phyloP scores from a whole-genome alignment of 257 asterid genomes.

The Coffea eugenioides region DNA sequence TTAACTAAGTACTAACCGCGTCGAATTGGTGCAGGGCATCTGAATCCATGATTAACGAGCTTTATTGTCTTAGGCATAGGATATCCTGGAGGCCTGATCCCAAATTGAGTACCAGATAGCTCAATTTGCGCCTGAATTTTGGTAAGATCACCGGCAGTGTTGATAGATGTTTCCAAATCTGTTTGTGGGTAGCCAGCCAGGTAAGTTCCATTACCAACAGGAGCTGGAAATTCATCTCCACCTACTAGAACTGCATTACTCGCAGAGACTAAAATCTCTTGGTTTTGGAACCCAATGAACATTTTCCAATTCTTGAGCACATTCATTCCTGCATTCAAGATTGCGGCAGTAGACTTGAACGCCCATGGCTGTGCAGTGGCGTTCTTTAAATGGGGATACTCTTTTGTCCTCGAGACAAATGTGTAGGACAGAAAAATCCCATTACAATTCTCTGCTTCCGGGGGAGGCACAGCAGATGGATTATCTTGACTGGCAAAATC shows the following conservation, averaged over 20 bases:
- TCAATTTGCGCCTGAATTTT: slow-evolving; percentile 58
- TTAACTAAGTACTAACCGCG: slow-evolving; percentile 22
- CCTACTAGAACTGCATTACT: slow-evolving; percentile 61
- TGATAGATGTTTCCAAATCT: slow-evolving; percentile 74
- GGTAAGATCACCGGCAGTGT: slow-evolving; percentile 62
- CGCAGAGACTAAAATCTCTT: slow-evolving; percentile 60
- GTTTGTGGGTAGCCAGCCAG: slow-evolving; percentile 65
- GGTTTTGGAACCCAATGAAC: slow-evolving; percentile 52
- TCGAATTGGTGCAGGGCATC: slow-evolving; percentile 58
- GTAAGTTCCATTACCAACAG: slow-evolving; percentile 54
- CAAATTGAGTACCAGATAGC: slow-evolving; percentile 63
- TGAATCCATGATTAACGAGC: slow-evolving; percentile 63
- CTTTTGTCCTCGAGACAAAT: slow-evolving; percentile 48
- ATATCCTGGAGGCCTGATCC: slow-evolving; percentile 33
- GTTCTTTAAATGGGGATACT: slow-evolving; percentile 63
- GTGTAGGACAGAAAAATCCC: slow-evolving; percentile 61
- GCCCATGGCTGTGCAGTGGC: slow-evolving; percentile 81
- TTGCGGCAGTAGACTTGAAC: slow-evolving; percentile 43
- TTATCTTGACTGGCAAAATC: neutral
- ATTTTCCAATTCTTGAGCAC: slow-evolving; percentile 72
- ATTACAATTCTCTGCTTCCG: slow-evolving; percentile 47
- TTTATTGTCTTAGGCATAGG: slow-evolving; percentile 72
- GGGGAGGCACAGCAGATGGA: slow-evolving; percentile 32
- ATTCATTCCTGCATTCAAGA: slow-evolving; percentile 51
- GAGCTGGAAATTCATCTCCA: slow-evolving; percentile 54